These are phyloP conservation scores for Crepidotus sp. DNA, from an alignment of 1,284 basidiomycete species.

Conservation along the genomic window DNA sequence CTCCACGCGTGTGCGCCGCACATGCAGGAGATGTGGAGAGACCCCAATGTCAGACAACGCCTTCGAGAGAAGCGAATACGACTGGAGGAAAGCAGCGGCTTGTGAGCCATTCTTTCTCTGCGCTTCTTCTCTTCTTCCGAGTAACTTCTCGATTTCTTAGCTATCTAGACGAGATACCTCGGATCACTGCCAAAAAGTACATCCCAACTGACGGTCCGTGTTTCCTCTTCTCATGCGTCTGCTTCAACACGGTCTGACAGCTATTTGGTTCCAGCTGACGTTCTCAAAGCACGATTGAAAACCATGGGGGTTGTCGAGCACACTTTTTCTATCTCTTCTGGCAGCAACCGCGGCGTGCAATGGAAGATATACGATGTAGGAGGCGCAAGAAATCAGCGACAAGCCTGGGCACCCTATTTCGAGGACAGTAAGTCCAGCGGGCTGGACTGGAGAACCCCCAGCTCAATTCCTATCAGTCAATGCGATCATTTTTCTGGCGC, in stretches of 20 bases:
- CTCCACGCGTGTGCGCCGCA: constrained; percentile 51
- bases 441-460: neutral
- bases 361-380: constrained; percentile 82
- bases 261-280: constrained; percentile 46
- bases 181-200: constrained; percentile 72
- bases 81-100: constrained; percentile 73
- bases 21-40: constrained; percentile 67
- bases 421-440: constrained; percentile 50
- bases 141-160: constrained; percentile 28
- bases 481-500: constrained; percentile 76
- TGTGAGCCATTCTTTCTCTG: constrained; percentile 42
- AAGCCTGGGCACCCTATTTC: constrained; percentile 79
- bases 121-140: constrained; percentile 16
- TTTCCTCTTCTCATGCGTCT: constrained; percentile 15
- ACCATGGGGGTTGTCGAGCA: constrained; percentile 74
- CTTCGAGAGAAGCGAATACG: constrained; percentile 56
- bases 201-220: constrained; percentile 66
- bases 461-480: constrained; percentile 41
- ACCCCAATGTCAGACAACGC: constrained; percentile 48
- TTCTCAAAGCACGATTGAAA: constrained; percentile 61
- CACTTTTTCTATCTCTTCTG: constrained; percentile 53
- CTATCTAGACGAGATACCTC: constrained; percentile 68
- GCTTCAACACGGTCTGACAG: constrained; percentile 9
- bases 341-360: constrained; percentile 48
- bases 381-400: constrained; percentile 62